Percentiles rank a stretch among this genome's conserved stretches.
Evolutionary conservation across 805 yeast species (phyloP).

Genomic region (Candida xiaguanensis): DNA sequence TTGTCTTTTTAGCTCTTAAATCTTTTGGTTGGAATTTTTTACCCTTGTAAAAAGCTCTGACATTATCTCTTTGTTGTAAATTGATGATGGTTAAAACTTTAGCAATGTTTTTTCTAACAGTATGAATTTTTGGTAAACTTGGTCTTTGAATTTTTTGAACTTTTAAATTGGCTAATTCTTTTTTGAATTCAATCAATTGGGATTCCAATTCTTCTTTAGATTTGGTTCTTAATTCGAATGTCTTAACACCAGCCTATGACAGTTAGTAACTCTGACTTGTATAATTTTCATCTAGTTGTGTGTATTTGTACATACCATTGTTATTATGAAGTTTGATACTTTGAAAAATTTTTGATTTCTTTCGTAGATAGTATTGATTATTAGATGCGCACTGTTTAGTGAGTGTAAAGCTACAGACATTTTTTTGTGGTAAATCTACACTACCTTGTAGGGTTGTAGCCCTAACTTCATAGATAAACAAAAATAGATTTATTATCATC

Average conservation of each 20-base stretch:
- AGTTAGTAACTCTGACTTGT: constrained; percentile 6
- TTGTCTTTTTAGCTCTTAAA: constrained; percentile 99
- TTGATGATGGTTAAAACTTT: constrained; percentile 95
- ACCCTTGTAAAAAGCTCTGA: constrained; percentile 91
- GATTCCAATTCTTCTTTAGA: constrained; percentile 94
- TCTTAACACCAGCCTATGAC: constrained; percentile 78
- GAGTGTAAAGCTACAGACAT: neutral
- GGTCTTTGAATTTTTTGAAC: constrained; percentile 93
- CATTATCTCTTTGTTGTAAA: constrained; percentile 93
- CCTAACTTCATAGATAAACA: neutral
- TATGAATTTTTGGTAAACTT: constrained; percentile 92
- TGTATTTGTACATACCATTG: constrained; percentile 10
- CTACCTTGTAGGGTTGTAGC: neutral
- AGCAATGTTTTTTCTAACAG: constrained; percentile 98
- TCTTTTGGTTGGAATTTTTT: constrained; percentile 97
- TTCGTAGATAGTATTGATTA: too few relatives aligned
- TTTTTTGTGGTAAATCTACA: neutral
- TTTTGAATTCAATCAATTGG: constrained; percentile 93
- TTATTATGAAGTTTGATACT: constrained; percentile 2
- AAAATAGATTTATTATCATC: too few relatives aligned
- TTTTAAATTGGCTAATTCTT: constrained; percentile 92
- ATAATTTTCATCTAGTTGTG: neutral
- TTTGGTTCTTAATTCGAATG: constrained; percentile 95
- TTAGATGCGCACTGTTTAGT: neutral
- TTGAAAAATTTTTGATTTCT: constrained; percentile 1